Base-by-base conservation (phyloP, 768 basidiomycete species). In the Pulveroboletus sp. region DNA sequence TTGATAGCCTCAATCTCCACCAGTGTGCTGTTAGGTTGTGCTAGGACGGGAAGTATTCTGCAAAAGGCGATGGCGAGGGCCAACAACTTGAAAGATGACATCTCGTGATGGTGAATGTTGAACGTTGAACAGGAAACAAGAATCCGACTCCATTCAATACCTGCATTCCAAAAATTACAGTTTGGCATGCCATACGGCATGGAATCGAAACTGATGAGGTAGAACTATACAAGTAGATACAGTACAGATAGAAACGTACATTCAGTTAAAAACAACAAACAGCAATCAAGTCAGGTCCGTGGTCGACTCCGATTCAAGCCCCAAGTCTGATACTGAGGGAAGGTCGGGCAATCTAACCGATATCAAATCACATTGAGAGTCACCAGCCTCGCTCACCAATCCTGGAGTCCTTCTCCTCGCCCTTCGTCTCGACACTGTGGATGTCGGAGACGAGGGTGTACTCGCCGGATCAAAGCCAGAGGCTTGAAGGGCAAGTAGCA, bases 401-500 rank as follows among this genome's bases (percentile, higher is more conserved):
- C 71, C 73, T n/a, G 59, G 57, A 41, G 57, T 53, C 51, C 65
- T 59, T 53, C 52, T 56, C 45, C 70, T 62, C 21, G 51, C 6
- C 32, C 59, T 60, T 36, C 69, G 57, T 53, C 64, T 63, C 34
- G 59, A 52, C 40, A 58, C 55, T 23, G 70, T 53, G 27, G 69
- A 58, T 16, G 75, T 72, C n/a, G 81, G 78, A 9, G 82, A 75
- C 16, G 73, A 67, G 11, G 81, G 73, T 10, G 68, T 64, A 47
- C 78, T 70, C 12, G 66, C 49, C 1, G 65, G 58, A 21, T 55
- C 71, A 63, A 88, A 88, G 0, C 85, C 88, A 53, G 84, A 79
- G 6, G 84, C 79, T 64, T 91, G 76, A 24, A 92, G 74, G 33
- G 75, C 78, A 7, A 85, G 85, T 45, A 92, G 65, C 85, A 93